Base-by-base conservation (phyloP, 2,329 filamentous ascomycete genomes). In the Colletotrichum agaves region DNA sequence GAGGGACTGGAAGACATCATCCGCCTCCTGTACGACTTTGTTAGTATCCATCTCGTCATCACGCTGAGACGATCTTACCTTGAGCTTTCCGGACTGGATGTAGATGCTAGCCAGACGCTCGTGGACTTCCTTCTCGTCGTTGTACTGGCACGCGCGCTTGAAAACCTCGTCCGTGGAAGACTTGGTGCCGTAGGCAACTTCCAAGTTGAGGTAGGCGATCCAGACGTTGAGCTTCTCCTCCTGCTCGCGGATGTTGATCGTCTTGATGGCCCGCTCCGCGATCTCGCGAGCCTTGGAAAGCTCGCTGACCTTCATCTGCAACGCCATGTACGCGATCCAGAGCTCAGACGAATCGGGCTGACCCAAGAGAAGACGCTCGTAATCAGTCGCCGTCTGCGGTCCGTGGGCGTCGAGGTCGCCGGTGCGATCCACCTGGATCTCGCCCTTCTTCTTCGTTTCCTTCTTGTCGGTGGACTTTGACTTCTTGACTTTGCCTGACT, bases 251-350 rank as follows among this genome's bases (percentile, higher is more conserved):
- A 97, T 93, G 78, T 93, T 92, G 82, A 99, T 98, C 15, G 92
- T 97, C 76, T 91, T 90, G 71, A 98, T 87, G 17, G 96, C 96
- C 69, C 96, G 91, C 80, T 98, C 92, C 2, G 93, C 94, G 67
- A 98, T 91, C 71, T 95, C 92, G 55, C 95, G 90, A 12, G 96
- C 94, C 79, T 94, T 96, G 69, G 91, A 89, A 19, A 97, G 85
- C 80, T 99, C 96, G 76, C 93, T 93, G 59, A 97, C 88, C 76
- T 97, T 91, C 78, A 98, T 90, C 80, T 98, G 93, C 86, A 97
- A 97, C n/a, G 94, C 94, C 93, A 99, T 98, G 82, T 99, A 99
- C 72, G 93, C 88, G 61, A 98, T 93, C 96, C 96, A 99, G 31
- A 98, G 87, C 69, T 91, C 85, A 0, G 95, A 97, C n/a, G 93